A percentile compares a stretch with the other conserved stretches of the same genome.
These are phyloP conservation scores for Debaryomycetaceae sp. DNA, from an alignment of 1,139 yeast species.

Conservation along the genomic window DNA sequence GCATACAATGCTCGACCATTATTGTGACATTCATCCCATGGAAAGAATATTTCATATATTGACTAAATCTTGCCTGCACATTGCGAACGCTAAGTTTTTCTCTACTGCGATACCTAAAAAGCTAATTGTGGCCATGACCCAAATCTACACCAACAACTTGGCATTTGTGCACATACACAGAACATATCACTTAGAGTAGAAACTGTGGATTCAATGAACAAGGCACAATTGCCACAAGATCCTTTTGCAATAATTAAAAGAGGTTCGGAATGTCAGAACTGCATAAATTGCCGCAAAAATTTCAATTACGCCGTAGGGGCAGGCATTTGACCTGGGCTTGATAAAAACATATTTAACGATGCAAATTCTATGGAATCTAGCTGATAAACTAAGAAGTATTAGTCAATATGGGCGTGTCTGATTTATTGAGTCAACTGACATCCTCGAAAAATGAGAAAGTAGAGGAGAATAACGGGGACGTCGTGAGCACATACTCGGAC, in stretches of 20 bases:
- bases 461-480: background rate
- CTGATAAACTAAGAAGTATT: too few species aligned
- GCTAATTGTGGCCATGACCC: too few species aligned
- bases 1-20: too few species aligned
- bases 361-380: background rate
- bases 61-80: too few species aligned
- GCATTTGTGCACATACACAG: too few species aligned
- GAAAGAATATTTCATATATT: too few species aligned
- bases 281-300: background rate
- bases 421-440: background rate
- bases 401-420: background rate
- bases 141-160: too few species aligned
- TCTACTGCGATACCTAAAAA: too few species aligned
- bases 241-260: background rate
- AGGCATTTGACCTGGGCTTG: background rate
- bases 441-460: background rate
- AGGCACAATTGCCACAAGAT: background rate
- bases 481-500: background rate
- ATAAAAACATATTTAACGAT: background rate
- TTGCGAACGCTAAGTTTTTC: too few species aligned
- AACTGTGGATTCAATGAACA: background rate
- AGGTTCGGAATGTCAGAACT: background rate
- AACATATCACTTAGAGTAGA: too few species aligned
- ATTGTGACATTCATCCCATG: too few species aligned
- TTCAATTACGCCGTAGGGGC: background rate